Percentiles rank a stretch among this genome's conserved stretches.
Conservation (phyloP, 352 stramenopile species). For the Phytopythium ostracodes region DNA sequence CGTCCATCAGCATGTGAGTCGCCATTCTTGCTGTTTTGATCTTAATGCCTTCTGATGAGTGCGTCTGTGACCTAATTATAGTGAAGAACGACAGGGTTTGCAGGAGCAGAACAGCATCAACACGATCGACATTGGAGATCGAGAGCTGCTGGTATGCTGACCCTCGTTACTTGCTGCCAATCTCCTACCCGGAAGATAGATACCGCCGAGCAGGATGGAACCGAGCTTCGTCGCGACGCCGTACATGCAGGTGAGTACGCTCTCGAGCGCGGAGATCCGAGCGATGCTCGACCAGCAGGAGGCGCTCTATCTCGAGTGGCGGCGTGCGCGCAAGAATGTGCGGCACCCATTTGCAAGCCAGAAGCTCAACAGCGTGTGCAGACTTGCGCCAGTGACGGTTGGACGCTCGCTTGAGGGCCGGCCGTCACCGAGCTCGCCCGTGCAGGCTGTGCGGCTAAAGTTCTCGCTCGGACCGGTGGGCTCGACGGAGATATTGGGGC, state of each 20-base stretch:
- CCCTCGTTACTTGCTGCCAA: background rate
- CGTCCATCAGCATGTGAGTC: background rate
- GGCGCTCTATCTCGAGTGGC: slow-evolving; percentile 36
- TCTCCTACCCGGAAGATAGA: no score
- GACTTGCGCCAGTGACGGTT: background rate
- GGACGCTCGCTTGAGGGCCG: background rate
- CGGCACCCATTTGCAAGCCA: slow-evolving; percentile 37
- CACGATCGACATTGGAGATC: background rate
- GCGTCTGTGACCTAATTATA: background rate
- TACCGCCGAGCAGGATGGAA: slow-evolving; percentile 28
- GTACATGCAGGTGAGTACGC: slow-evolving; percentile 33
- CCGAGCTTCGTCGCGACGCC: slow-evolving; percentile 49
- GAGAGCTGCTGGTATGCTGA: background rate
- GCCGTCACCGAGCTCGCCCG: background rate
- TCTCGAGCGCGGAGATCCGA: slow-evolving; percentile 39
- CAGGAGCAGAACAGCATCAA: background rate
- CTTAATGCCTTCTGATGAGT: no score
- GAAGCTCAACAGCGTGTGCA: slow-evolving; percentile 41
- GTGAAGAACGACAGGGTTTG: background rate
- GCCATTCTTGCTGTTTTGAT: background rate
- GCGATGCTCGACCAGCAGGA: slow-evolving; percentile 53
- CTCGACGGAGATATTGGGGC: no score
- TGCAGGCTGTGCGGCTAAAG: background rate
- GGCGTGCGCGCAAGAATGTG: slow-evolving; percentile 32
- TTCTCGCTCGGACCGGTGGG: background rate